Base-by-base conservation (phyloP, 352 stramenopile genomes). In the Globisporangium camurandrum region DNA sequence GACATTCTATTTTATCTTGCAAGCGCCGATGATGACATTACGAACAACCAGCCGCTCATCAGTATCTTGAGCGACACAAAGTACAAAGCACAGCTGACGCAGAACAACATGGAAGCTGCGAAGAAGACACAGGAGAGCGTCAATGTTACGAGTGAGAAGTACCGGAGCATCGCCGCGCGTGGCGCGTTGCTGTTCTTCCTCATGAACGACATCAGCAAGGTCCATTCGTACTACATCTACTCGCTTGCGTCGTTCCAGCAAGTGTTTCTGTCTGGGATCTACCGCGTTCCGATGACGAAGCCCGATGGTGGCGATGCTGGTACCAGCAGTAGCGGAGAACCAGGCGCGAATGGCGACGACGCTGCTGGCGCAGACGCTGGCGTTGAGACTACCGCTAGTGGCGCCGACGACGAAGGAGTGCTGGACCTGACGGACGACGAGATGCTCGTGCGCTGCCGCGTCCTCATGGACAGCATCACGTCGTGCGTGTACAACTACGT, bases 221-320 rank as follows among this genome's bases (percentile, higher is more conserved):
- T 98, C 19, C 93, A 98, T 54, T 96, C 87, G 44, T 98, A 98
- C 71, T 98, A 98, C 65, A 97, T 98, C 56, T 98, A 98, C 62
- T 97, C 87, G 28, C 84, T 98, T 11, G 91, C 87, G 20, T 93
- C 91, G 2, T 98, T 98, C 80, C 93, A 97, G 50, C 86, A 94
- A 46, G 93, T 98, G 17, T 97, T 98, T 61, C 80, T 98, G 39
- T 94, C 93, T 27, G 94, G 89, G 23, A 98, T 98, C 46, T 96
- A 97, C 49, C 73, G 78, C 4, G 88, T 97, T 7, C 87, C 88
- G 1, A 57, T 84, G 46, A 69, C 56, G 22, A 77, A 62, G 33
- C 64, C 52, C 45, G 57, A 67, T 22, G 64, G 51, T 26, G 59
- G 46, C 26, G 67, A 63, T 14, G 31, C 38, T 14, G 49, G 33